Base-by-base conservation (phyloP, 257 asterid genomes). In the Euphrasia confusa region DNA sequence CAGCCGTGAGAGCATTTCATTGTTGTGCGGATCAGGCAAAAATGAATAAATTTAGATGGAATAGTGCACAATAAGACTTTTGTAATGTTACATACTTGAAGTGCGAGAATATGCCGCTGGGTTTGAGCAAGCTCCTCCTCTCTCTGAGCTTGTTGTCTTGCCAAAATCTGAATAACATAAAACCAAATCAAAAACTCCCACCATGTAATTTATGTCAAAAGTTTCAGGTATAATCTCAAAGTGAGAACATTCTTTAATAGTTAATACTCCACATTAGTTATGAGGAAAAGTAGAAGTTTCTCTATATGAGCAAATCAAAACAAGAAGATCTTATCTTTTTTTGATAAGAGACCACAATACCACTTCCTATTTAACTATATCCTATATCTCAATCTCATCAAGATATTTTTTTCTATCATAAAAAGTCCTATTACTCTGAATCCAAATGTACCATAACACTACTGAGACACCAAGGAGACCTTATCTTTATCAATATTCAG, bases 81-180 rank as follows among this genome's bases (percentile, higher is more conserved):
- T 49, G 24, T 63, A 7, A 42, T 4, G 77, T 21, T 66, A 67
- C 86, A 64, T 81, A 80, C 95, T 75, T 93, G 99, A 73, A 93
- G 92, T 56, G 90, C 99, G 68, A 93, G 95, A 82, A 93, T 93
- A 77, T 93, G 97, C 50, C 97, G 83, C 71, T 93, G 99, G 2
- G 97, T 87, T 61, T 93, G 99, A 61, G 92, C 72, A 72, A 93
- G 99, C 84, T 93, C 99, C 71, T 93, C 99, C 77, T 93, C 99
- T 80, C 99, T 78, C 77, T 93, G 99, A 67, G 99, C 99, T 80
- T 93, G 99, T 71, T 93, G 99, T 70, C 99, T 87, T 40, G 97
- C 99, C 87, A 93, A 85, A 68, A 89, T 81, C 99, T 93, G 88
- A 75, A 74, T 70, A 48, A 44, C 48, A 70, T 49, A 58, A 37